Percentiles rank a stretch among this genome's conserved stretches.
These are phyloP conservation scores for Blastocladiella britannica DNA, from an alignment of 192 early-diverging fungal species.

Conservation along the genomic window DNA sequence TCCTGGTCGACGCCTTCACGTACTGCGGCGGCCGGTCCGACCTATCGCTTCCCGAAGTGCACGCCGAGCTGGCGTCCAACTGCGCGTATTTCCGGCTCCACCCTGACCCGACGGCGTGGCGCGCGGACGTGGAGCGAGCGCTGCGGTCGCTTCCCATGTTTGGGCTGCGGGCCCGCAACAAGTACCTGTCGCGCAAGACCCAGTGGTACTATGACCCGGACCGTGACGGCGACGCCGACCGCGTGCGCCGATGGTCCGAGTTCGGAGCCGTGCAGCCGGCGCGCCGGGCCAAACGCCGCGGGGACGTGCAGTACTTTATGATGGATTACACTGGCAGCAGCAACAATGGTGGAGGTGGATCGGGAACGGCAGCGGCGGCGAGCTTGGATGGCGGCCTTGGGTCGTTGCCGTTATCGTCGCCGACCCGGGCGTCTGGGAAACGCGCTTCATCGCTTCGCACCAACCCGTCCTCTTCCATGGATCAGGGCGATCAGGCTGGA, in stretches of 20 bases:
- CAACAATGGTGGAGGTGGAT: not conserved
- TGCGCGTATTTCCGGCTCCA: not conserved
- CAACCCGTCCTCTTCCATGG: too few relatives aligned
- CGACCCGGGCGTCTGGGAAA: not conserved
- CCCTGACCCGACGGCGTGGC: not conserved
- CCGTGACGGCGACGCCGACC: not conserved
- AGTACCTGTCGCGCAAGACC: not conserved
- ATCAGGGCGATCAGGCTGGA: not conserved
- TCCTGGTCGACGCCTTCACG: not conserved
- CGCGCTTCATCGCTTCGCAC: too few relatives aligned
- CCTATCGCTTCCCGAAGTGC: not conserved
- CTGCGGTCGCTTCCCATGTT: not conserved
- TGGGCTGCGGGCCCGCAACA: not conserved
- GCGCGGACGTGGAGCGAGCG: not conserved
- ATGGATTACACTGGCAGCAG: not conserved
- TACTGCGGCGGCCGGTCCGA: not conserved
- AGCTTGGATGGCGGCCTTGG: not conserved
- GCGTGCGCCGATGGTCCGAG: not conserved
- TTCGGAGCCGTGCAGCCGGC: not conserved
- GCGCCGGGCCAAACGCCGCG: not conserved
- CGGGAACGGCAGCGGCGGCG: not conserved
- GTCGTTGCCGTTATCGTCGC: not conserved
- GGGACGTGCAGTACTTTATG: not conserved
- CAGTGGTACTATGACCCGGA: slow-evolving; percentile 1
- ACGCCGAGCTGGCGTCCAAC: not conserved